phyloP scores from a whole-genome alignment of 1,284 basidiomycete species.

The Trametes hirsuta region DNA sequence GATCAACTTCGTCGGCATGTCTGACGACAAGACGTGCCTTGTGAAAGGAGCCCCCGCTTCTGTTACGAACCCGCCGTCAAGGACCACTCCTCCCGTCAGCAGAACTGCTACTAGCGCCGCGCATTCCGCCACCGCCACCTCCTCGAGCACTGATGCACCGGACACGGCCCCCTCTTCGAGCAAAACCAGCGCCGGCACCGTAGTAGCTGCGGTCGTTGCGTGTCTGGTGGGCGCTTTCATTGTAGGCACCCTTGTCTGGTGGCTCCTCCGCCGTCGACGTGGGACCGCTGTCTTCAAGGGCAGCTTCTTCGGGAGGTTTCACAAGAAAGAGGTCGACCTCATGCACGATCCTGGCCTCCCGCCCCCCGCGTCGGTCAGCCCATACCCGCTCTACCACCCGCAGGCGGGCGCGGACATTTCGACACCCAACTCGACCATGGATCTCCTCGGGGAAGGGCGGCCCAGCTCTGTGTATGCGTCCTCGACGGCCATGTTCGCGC shows the following conservation, averaged over 20 bases:
- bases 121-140: slow-evolving; percentile 20
- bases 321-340: slow-evolving; percentile 23
- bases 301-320: slow-evolving; percentile 16
- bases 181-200: slow-evolving; percentile 41
- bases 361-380: slow-evolving; percentile 16
- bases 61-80: slow-evolving; percentile 34
- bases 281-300: slow-evolving; percentile 9
- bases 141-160: not conserved
- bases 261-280: slow-evolving; percentile 28
- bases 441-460: slow-evolving; percentile 10
- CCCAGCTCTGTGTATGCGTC: slow-evolving; percentile 7
- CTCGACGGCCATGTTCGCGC: slow-evolving; percentile 7
- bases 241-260: slow-evolving; percentile 27
- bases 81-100: slow-evolving; percentile 15
- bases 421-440: slow-evolving; percentile 16
- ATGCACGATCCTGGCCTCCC: slow-evolving; percentile 14
- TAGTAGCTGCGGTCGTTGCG: slow-evolving; percentile 64
- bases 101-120: slow-evolving; percentile 19
- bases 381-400: slow-evolving; percentile 20
- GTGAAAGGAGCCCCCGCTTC: slow-evolving; percentile 55
- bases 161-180: not conserved
- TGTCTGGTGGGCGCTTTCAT: slow-evolving; percentile 53
- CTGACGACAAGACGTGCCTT: slow-evolving; percentile 58
- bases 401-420: not conserved
- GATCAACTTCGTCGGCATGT: slow-evolving; percentile 47